Percentiles rank a stretch among this genome's conserved stretches.
phyloP scores from a whole-genome alignment of 1,284 basidiomycete genomes.

The Ustilago loliicola region DNA sequence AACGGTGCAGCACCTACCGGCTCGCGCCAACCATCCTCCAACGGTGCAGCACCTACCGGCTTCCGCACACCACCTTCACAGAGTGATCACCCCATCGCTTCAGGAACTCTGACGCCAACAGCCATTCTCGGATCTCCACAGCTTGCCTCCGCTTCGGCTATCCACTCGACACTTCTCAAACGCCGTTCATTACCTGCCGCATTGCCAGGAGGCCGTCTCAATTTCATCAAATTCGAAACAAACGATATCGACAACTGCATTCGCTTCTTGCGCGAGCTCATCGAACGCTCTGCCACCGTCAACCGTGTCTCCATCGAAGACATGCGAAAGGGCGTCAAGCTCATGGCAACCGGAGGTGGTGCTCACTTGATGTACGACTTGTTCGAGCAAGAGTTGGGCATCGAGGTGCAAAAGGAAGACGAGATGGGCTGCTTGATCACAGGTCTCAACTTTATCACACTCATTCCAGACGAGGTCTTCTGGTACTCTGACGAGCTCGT shows the following conservation, averaged over 20 bases:
- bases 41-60: conserved; percentile 19
- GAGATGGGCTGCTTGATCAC: conserved; percentile 99
- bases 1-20: conserved; percentile 22
- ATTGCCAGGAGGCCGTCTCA: conserved; percentile 88
- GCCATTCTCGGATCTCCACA: conserved; percentile 51
- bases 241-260: conserved; percentile 85
- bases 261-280: conserved; percentile 87
- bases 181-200: conserved; percentile 63
- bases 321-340: conserved; percentile 93
- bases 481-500: conserved; percentile 99
- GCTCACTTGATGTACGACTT: conserved; percentile 93
- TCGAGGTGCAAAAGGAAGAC: conserved; percentile 89
- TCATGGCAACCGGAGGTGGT: conserved; percentile 98
- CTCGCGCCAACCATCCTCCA: conserved; percentile 40
- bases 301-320: conserved; percentile 89
- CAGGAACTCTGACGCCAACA: conserved; percentile 62
- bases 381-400: conserved; percentile 81
- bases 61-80: conserved; percentile 53
- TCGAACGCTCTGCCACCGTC: conserved; percentile 85
- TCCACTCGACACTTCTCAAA: conserved; percentile 59
- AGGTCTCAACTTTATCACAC: conserved; percentile 94
- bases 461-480: conserved; percentile 97
- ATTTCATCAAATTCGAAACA: conserved; percentile 98
- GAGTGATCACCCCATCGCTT: conserved; percentile 43
- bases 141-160: conserved; percentile 46